A percentile compares a stretch with the other conserved stretches of the same genome.
These are phyloP conservation scores for Adansonia rubrostipa DNA, from an alignment of 441 rosid species.

Conservation along the genomic window DNA sequence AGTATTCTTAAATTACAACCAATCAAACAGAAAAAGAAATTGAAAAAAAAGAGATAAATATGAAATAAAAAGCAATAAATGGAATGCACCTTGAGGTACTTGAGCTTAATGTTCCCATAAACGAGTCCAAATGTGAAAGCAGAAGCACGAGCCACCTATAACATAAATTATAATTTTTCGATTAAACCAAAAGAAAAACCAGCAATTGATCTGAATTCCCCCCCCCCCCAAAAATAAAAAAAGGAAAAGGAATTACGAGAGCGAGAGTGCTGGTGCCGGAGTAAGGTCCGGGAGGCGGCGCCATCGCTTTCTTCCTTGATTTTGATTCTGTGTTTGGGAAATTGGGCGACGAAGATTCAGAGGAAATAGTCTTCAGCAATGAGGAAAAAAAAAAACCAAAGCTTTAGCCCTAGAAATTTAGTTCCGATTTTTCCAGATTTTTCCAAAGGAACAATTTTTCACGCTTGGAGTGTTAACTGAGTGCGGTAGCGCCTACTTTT, in stretches of 20 bases:
- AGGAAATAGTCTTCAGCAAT: background rate
- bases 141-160: constrained; percentile 73
- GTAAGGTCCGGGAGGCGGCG: constrained; percentile 91
- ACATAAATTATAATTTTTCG: constrained; percentile 16
- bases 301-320: constrained; percentile 42
- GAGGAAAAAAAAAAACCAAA: no score
- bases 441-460: no score
- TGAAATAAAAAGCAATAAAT: background rate
- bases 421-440: no score
- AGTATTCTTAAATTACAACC: background rate
- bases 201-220: no score
- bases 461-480: background rate
- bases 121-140: constrained; percentile 69
- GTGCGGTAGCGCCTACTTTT: no score
- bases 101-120: constrained; percentile 68
- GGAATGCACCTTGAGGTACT: constrained; percentile 56
- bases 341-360: background rate
- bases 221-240: constrained; percentile 3
- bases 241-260: constrained; percentile 7
- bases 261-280: constrained; percentile 83
- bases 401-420: constrained; percentile 11
- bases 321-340: background rate
- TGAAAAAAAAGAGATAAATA: background rate
- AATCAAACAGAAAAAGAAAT: background rate
- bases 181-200: background rate